Evolutionary conservation across 768 basidiomycete genomes (phyloP).

Genomic region (Boletus tomentosulus): DNA sequence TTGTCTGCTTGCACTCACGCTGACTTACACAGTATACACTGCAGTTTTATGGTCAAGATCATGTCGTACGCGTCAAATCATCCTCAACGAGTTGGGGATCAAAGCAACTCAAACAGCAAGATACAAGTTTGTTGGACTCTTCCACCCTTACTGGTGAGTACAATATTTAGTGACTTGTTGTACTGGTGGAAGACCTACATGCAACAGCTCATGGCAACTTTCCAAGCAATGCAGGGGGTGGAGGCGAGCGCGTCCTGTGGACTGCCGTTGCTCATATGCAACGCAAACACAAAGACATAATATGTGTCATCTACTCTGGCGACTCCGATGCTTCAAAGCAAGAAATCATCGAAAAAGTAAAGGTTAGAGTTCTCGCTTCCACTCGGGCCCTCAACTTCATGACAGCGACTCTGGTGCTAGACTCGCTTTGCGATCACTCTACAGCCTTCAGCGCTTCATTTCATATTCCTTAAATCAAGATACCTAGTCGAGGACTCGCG

Average conservation of each 20-base stretch:
- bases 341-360: conserved; percentile 74
- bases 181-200: neutral
- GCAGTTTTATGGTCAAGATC: conserved; percentile 20
- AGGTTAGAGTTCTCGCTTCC: conserved; percentile 42
- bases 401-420: conserved; percentile 35
- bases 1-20: conserved; percentile 4
- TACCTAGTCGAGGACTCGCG: conserved; percentile 71
- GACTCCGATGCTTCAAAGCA: conserved; percentile 78
- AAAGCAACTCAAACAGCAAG: neutral
- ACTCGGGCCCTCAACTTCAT: neutral
- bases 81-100: conserved; percentile 19
- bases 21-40: conserved; percentile 27
- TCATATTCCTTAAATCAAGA: conserved; percentile 75
- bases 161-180: neutral
- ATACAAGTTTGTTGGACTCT: conserved; percentile 66
- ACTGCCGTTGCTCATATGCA: conserved; percentile 80
- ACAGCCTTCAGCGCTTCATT: conserved; percentile 60
- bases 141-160: conserved; percentile 93
- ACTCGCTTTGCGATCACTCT: conserved; percentile 77
- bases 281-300: conserved; percentile 53
- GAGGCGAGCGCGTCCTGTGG: conserved; percentile 95
- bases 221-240: conserved; percentile 89
- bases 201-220: conserved; percentile 33
- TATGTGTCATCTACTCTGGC: conserved; percentile 86
- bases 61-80: conserved; percentile 11